Conservation (phyloP, 345 rosid genomes). For the Aurinia saxatilis region DNA sequence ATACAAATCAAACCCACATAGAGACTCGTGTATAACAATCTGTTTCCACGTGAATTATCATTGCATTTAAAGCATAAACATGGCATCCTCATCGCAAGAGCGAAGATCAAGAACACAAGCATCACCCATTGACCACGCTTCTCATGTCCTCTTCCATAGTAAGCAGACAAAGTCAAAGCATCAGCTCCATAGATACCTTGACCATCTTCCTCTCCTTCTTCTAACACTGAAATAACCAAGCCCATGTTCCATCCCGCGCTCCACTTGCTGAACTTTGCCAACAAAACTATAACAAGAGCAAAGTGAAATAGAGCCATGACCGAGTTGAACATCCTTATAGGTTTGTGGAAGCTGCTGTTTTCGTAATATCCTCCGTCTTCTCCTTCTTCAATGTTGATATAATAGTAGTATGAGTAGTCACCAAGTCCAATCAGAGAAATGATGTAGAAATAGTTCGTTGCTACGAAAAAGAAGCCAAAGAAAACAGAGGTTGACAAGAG, state of each 20-base stretch:
- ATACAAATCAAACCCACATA: slow-evolving; percentile 19
- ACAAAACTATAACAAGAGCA: slow-evolving; percentile 15
- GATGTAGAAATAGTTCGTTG: slow-evolving; percentile 21
- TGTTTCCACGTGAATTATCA: slow-evolving; percentile 3
- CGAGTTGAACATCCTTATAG: neutral
- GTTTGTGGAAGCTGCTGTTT: neutral
- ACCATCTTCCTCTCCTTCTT: slow-evolving; percentile 21
- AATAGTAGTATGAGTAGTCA: neutral
- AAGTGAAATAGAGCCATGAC: slow-evolving; percentile 16
- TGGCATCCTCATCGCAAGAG: slow-evolving; percentile 21
- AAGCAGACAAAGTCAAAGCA: slow-evolving; percentile 29
- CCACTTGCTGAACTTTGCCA: slow-evolving; percentile 36
- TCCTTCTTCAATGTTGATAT: neutral
- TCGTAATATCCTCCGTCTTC: neutral
- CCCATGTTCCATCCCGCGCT: slow-evolving; percentile 41
- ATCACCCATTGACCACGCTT: slow-evolving; percentile 24
- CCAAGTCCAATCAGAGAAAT: neutral
- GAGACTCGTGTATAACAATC: slow-evolving; percentile 14
- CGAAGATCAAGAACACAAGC: slow-evolving; percentile 28
- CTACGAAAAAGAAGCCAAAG: slow-evolving; percentile 27
- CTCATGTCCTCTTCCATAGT: slow-evolving; percentile 24
- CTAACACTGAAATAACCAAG: slow-evolving; percentile 33
- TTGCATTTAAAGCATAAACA: slow-evolving; percentile 24
- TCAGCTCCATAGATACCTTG: slow-evolving; percentile 18
- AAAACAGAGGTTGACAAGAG: slow-evolving; percentile 24